These are phyloP conservation scores for Paraconiothyrium brasiliense DNA, from an alignment of 2,329 filamentous ascomycete genomes.

Conservation along the genomic window DNA sequence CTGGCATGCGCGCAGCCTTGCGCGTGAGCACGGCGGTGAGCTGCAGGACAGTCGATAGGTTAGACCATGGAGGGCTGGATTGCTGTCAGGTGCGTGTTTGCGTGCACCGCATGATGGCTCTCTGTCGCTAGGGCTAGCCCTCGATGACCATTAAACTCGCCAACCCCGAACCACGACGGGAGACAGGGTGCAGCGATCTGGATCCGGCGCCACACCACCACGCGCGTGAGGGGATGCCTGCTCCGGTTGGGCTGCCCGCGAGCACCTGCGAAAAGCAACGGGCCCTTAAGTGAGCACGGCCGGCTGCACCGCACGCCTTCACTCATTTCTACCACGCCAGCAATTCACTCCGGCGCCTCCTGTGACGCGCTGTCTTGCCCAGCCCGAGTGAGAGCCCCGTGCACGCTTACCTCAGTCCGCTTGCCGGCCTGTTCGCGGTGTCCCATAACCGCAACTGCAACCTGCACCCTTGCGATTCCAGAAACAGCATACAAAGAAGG, in stretches of 20 bases:
- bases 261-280: slow-evolving; percentile 8
- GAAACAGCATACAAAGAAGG: slow-evolving; percentile 5
- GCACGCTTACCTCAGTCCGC: slow-evolving; percentile 8
- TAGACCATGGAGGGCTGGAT: not conserved
- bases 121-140: not conserved
- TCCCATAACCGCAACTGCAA: slow-evolving; percentile 7
- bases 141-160: slow-evolving; percentile 6
- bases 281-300: slow-evolving; percentile 9
- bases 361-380: not conserved
- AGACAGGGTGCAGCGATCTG: slow-evolving; percentile 2
- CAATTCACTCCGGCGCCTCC: not conserved
- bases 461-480: not conserved
- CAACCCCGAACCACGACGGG: slow-evolving; percentile 3
- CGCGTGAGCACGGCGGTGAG: slow-evolving; percentile 1
- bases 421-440: not conserved
- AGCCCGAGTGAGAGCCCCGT: not conserved
- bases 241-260: not conserved
- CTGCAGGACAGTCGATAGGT: not conserved
- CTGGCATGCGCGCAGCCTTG: not conserved
- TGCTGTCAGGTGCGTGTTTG: slow-evolving; percentile 5
- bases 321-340: not conserved
- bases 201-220: slow-evolving; percentile 10
- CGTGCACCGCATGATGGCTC: not conserved
- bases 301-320: not conserved
- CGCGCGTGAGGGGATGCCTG: slow-evolving; percentile 8